phyloP scores from a whole-genome alignment of 306 rosid species.

The Purshia tridentata region DNA sequence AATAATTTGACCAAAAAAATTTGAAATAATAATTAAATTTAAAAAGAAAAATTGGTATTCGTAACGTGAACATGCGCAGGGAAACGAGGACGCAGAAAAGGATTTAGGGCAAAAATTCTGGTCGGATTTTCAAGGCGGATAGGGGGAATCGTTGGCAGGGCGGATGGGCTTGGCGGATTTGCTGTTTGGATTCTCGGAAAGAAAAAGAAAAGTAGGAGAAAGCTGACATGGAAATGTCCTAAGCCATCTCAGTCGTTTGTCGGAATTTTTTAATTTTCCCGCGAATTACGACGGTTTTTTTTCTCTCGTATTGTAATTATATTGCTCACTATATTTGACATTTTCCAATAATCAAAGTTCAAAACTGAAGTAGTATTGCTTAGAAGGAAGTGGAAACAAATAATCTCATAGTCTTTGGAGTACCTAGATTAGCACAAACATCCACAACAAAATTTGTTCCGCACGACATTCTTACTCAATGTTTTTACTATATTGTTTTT shows the following conservation, averaged over 20 bases:
- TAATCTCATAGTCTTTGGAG: too few species aligned
- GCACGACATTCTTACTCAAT: too few species aligned
- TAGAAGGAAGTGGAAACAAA: too few species aligned
- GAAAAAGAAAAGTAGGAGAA: slow-evolving; percentile 21
- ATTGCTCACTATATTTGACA: too few species aligned
- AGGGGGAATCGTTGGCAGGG: slow-evolving; percentile 27
- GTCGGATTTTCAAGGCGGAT: slow-evolving; percentile 34
- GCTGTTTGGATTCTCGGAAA: slow-evolving; percentile 44
- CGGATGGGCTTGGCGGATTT: slow-evolving; percentile 43
- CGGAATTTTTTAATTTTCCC: slow-evolving; percentile 23
- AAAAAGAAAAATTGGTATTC: slow-evolving; percentile 12
- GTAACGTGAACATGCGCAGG: neutral
- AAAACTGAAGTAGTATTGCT: too few species aligned
- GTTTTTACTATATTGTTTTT: too few species aligned
- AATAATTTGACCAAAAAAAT: neutral
- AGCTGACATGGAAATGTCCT: slow-evolving; percentile 30
- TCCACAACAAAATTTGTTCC: too few species aligned
- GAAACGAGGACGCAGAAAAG: slow-evolving; percentile 41
- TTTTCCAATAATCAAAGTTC: too few species aligned
- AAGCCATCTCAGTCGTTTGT: slow-evolving; percentile 16
- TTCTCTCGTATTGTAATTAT: too few species aligned
- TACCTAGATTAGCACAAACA: too few species aligned
- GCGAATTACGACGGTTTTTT: neutral
- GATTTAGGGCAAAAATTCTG: slow-evolving; percentile 38
- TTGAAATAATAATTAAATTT: too few species aligned